Evolutionary conservation across 2,329 filamentous ascomycete species (phyloP), one percentile per base, ranked within the genome.

Genomic region (Fusarium tanahbumbuense): DNA sequence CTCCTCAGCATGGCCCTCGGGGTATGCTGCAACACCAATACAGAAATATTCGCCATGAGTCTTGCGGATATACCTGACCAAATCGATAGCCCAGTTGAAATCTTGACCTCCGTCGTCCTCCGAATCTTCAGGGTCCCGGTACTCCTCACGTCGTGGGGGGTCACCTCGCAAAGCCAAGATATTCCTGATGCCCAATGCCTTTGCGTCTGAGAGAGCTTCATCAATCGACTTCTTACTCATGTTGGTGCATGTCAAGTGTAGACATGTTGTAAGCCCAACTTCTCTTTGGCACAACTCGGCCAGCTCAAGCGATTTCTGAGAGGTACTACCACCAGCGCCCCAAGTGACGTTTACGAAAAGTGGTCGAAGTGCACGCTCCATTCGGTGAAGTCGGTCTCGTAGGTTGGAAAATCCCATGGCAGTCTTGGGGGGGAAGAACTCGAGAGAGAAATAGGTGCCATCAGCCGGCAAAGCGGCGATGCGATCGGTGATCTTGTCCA

Each of bases 341-440:
- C 96, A 99, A 55, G 96, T 99, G 54, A 99, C 94, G 62, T 94
- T 98, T 67, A 99, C 93, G 78, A 99, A 99, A 47, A 98, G 87
- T 45, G 96, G 96, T 16, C 93, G 91, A 62, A 99, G 86, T 16
- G 93, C 94, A 70, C 93, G 90, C 52, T 96, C 91, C 96, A 99
- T 98, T 78, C 96, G 93, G 79, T 97, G 92, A 63, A 99, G 89
- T 78, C 96, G 94, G 71, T 93, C 92, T 78, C 95, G 92, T 58
- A 99, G 89, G 80, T 99, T 99, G 68, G 93, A 91, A 76, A 96
- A 97, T 71, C 96, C 96, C 90, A 97, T 97, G 67, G 91, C 87
- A 48, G 96, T 99, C 85, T 98, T 99, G 69, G 96, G 96, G 73
- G 96, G 96, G 84, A 99, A 99, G 89, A 99, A 99, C 83, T 99